Percentiles rank a stretch among this genome's conserved stretches.
Conservation (phyloP, 140 eudicot species). For the Stevia rebaudiana region DNA sequence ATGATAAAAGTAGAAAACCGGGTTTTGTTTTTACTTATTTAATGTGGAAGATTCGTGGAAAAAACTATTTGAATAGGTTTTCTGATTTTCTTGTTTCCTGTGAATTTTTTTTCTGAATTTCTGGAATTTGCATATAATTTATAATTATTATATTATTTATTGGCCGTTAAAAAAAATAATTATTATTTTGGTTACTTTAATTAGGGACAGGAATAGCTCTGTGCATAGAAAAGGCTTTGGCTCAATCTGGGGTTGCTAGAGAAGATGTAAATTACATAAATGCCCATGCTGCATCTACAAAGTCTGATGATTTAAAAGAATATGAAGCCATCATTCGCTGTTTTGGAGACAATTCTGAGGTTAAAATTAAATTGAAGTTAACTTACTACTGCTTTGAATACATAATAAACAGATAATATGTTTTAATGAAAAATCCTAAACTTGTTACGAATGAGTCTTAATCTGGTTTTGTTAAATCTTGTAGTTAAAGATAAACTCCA, state of each 20-base stretch:
- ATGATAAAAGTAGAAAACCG: background rate
- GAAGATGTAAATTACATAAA: conserved; percentile 68
- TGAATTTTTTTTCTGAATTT: background rate
- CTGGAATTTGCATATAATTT: background rate
- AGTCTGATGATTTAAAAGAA: conserved; percentile 46
- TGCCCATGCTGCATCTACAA: conserved; percentile 69
- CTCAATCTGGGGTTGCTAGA: conserved; percentile 53
- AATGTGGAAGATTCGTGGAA: background rate
- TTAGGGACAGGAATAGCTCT: conserved; percentile 47
- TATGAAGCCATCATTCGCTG: conserved; percentile 56
- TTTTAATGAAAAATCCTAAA: background rate
- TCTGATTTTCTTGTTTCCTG: background rate
- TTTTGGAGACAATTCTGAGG: conserved; percentile 53
- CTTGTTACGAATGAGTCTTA: conserved; percentile 1
- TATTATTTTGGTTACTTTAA: conserved; percentile 7
- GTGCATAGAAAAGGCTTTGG: conserved; percentile 59
- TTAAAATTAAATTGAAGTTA: background rate
- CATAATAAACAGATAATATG: background rate
- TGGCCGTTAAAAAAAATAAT: no score
- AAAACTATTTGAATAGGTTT: background rate
- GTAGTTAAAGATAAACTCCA: conserved; percentile 52
- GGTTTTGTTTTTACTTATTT: background rate
- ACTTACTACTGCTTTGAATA: background rate
- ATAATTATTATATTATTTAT: no score
- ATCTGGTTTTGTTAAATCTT: conserved; percentile 3